These are phyloP conservation scores for Populus alba DNA, from an alignment of 345 rosid species.

Conservation along the genomic window DNA sequence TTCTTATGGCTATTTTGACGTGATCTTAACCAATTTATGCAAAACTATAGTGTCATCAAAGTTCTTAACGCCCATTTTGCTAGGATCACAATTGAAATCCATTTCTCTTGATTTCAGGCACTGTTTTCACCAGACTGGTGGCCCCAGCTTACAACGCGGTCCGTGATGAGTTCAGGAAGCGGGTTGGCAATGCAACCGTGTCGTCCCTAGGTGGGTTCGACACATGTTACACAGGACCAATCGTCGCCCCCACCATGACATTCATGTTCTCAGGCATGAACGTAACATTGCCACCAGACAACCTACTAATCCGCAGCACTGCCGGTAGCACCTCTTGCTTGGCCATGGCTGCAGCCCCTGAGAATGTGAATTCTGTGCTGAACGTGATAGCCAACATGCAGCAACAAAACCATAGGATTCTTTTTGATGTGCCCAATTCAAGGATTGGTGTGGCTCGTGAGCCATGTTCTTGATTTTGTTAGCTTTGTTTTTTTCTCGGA, in stretches of 20 bases:
- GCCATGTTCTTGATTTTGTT: conserved; percentile 46
- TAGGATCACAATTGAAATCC: too few relatives aligned
- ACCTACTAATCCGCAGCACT: conserved; percentile 79
- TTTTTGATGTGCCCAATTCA: conserved; percentile 72
- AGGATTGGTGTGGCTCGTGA: conserved; percentile 89
- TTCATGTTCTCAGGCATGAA: conserved; percentile 89
- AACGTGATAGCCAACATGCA: conserved; percentile 95
- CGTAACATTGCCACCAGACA: conserved; percentile 72
- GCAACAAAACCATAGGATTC: conserved; percentile 89
- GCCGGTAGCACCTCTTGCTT: conserved; percentile 72
- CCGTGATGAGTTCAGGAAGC: conserved; percentile 61
- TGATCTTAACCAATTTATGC: neutral
- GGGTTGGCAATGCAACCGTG: conserved; percentile 51
- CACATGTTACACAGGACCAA: conserved; percentile 81
- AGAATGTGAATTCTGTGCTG: conserved; percentile 76
- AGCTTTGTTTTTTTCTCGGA: neutral
- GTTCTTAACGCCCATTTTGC: too few relatives aligned
- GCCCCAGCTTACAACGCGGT: conserved; percentile 72
- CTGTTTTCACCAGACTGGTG: conserved; percentile 74
- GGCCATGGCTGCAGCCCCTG: conserved; percentile 89
- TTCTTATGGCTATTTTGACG: neutral
- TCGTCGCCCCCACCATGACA: conserved; percentile 65
- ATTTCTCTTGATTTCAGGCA: conserved; percentile 37
- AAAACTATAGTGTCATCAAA: too few relatives aligned
- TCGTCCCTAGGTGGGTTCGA: conserved; percentile 87